Evolutionary conservation across 768 basidiomycete species (phyloP).

Genomic region (Lactifluus piperatus): DNA sequence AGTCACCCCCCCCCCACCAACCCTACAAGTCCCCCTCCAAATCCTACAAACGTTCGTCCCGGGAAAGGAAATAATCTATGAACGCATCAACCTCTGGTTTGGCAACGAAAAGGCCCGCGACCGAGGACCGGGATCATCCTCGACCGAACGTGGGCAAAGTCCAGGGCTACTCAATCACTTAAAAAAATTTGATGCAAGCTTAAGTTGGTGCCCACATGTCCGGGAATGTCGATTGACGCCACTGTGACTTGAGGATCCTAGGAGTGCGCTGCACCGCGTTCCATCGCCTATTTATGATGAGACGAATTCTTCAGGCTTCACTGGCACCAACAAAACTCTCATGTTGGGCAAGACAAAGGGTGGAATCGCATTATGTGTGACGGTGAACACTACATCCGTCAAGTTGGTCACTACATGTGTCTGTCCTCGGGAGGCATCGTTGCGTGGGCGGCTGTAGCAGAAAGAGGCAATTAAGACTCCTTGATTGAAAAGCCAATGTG

Average conservation of each 20-base stretch:
- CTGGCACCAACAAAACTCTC: neutral
- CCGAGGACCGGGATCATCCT: neutral
- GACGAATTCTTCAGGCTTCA: neutral
- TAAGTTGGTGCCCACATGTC: neutral
- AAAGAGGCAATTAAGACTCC: neutral
- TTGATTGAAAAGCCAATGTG: neutral
- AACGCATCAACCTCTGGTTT: neutral
- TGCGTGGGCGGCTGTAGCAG: neutral
- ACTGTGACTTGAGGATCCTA: neutral
- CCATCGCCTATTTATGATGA: no score
- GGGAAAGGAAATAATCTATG: neutral
- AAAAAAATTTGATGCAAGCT: neutral
- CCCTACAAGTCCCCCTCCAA: no score
- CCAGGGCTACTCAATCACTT: neutral
- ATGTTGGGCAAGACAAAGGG: neutral
- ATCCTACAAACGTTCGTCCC: neutral
- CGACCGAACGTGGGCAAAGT: neutral
- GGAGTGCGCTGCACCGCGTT: neutral
- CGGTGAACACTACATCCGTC: neutral
- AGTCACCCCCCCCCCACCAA: neutral
- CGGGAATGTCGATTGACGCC: neutral
- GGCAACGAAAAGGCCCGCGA: neutral
- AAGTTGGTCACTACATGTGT: neutral
- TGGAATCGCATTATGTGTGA: neutral
- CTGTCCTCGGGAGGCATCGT: neutral